Evolutionary conservation across 768 basidiomycete species (phyloP), one percentile per base, ranked within the genome.

Genomic region (Mycena galopus): DNA sequence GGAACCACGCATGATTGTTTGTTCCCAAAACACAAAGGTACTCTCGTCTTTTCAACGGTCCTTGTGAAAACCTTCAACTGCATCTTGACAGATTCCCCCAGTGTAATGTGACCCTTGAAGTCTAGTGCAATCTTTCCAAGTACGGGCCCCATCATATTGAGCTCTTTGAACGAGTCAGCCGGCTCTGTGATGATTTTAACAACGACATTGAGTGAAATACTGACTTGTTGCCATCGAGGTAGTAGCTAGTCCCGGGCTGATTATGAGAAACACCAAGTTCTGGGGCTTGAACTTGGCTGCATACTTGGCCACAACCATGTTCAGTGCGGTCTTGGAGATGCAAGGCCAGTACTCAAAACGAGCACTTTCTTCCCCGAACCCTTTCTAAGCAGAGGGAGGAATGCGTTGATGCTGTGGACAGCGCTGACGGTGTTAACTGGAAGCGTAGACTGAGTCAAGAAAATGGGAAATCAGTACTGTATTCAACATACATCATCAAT

Each of bases 281-380:
- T 85, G 82, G 7, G 67, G 27, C 68, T 79, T 79, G 71, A 70
- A 78, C 37, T 75, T 44, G 11, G 71, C 74, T 4, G 84, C 82
- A 68, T 82, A 86, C 71, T 85, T 84, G 23, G 78, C 81, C n/a
- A 80, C 75, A 27, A 77, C 82, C 78, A 84, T 78, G 68, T 85
- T 82, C 16, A 82, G 51, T 4, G 81, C 85, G 4, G 81, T 79
- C 76, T 86, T 85, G 64, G 84, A 79, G 30, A 83, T 76, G 32
- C 83, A 19, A 81, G 35, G 42, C 80, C 83, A 27, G 75, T 78
- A 67, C 73, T 76, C 67, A 86, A 65, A 1, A 79, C 75, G 72
- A 84, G 73, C 53, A 86, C 81, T 67, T 82, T 84, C 77, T 84
- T 83, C 23, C 69, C 51, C 19, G 77, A 25, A 11, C 83, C 79